Percentiles rank a stretch among this genome's conserved stretches.
Conservation (phyloP, 306 rosid genomes). For the Glycine soja region DNA sequence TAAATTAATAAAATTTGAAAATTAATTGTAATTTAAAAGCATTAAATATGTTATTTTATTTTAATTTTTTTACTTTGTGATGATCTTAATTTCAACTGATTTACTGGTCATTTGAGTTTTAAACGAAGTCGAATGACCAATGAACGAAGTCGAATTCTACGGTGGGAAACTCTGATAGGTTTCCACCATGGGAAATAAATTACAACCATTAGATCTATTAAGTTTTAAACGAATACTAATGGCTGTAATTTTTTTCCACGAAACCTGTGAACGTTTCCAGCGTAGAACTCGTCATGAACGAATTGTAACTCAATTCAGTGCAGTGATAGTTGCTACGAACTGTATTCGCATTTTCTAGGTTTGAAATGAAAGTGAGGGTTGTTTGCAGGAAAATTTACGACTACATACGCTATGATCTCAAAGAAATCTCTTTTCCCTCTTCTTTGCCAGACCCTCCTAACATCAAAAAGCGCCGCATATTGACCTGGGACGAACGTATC, state of each 20-base stretch:
- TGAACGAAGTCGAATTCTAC: too few species aligned
- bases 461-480: slow-evolving; percentile 68
- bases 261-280: too few species aligned
- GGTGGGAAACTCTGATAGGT: too few species aligned
- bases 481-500: slow-evolving; percentile 70
- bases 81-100: too few species aligned
- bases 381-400: slow-evolving; percentile 71
- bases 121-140: too few species aligned
- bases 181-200: too few species aligned
- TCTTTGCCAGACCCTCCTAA: slow-evolving; percentile 91
- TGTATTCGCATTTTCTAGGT: neutral
- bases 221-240: too few species aligned
- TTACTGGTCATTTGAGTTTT: too few species aligned
- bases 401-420: slow-evolving; percentile 80
- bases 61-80: neutral
- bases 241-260: too few species aligned
- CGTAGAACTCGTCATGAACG: too few species aligned
- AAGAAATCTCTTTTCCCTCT: slow-evolving; percentile 89
- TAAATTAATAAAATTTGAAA: neutral
- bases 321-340: neutral
- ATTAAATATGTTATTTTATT: neutral
- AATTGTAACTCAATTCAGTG: neutral
- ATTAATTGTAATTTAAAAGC: neutral
- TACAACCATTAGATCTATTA: too few species aligned
- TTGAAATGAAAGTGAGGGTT: slow-evolving; percentile 72